These are phyloP conservation scores for Trypanosoma brucei DNA, from an alignment of 208 protist species.

Conservation along the genomic window DNA sequence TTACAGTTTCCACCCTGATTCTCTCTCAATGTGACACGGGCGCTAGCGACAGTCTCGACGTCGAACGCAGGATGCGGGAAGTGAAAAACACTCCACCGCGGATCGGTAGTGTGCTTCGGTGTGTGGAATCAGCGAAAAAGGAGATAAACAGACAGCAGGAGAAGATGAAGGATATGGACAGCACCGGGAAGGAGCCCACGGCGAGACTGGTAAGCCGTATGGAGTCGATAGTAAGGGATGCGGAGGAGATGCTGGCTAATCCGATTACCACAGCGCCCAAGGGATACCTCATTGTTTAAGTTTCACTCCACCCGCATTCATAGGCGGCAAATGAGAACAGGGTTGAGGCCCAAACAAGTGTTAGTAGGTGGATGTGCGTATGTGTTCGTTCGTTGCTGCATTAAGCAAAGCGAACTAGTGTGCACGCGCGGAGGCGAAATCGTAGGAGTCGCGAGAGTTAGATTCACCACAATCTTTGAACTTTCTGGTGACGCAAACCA, in stretches of 20 bases:
- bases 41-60: slow-evolving; percentile 37
- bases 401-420: no score
- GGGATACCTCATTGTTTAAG: slow-evolving; percentile 24
- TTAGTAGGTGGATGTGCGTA: no score
- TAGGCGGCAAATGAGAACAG: no score
- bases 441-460: no score
- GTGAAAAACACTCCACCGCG: slow-evolving; percentile 72
- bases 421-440: no score
- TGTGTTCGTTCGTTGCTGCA: no score
- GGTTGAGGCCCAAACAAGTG: no score
- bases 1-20: slow-evolving; percentile 46
- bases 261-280: slow-evolving; percentile 41
- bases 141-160: slow-evolving; percentile 66
- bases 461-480: no score
- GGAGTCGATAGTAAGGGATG: slow-evolving; percentile 78
- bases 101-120: slow-evolving; percentile 69
- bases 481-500: no score
- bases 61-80: slow-evolving; percentile 69
- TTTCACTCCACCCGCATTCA: not conserved
- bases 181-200: slow-evolving; percentile 36
- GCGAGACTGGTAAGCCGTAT: slow-evolving; percentile 35
- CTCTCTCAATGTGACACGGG: slow-evolving; percentile 32
- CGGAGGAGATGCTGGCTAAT: slow-evolving; percentile 41
- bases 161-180: slow-evolving; percentile 40
- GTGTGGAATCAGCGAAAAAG: slow-evolving; percentile 69